Evolutionary conservation across 768 basidiomycete genomes (phyloP), one percentile per base, ranked within the genome.

Genomic region (Phlebiopsis gigantea): DNA sequence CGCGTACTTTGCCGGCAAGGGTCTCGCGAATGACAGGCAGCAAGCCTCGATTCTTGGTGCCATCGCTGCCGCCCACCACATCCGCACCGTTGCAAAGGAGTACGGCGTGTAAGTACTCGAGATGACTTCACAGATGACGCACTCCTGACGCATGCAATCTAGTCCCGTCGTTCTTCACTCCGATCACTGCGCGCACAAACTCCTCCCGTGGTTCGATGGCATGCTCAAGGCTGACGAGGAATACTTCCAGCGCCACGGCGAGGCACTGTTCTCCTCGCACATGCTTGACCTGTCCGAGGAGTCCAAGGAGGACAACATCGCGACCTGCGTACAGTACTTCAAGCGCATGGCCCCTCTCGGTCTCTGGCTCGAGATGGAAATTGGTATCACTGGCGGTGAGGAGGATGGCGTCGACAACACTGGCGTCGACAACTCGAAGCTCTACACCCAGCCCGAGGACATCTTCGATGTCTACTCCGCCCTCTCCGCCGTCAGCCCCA

Each of bases 341-440:
- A 80, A 86, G 75, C 91, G 92, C 69, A 90, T 98, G 93, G 89
- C 90, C 2, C 84, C 87, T 60, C 72, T 98, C 68, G 88, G 90
- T 51, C 75, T 92, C 59, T 99, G 93, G 93, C 92, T 99, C 72
- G 97, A 99, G 82, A 99, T 99, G 97, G 97, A 99, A 76, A 99
- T 99, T 71, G 97, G 97, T 68, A 98, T 99, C 75, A 99, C 97
- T 50, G 97, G 97, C 68, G 97, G 97, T 66, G 97, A 99, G 73
- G 97, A 99, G 72, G 97, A 98, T 68, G 96, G 97, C 70, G 97
- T 99, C 48, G 96, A 99, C 77, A 99, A 99, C 81, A 88, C 93
- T 46, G 84, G 79, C 42, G 93, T 93, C 60, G 97, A 99, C 77
- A 99, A 98, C 75, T 77, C 86, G 46, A 81, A 82, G 58, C 79